Evolutionary conservation across 2,329 filamentous ascomycete species (phyloP).

Genomic region (Trichoderma pleuroti): DNA sequence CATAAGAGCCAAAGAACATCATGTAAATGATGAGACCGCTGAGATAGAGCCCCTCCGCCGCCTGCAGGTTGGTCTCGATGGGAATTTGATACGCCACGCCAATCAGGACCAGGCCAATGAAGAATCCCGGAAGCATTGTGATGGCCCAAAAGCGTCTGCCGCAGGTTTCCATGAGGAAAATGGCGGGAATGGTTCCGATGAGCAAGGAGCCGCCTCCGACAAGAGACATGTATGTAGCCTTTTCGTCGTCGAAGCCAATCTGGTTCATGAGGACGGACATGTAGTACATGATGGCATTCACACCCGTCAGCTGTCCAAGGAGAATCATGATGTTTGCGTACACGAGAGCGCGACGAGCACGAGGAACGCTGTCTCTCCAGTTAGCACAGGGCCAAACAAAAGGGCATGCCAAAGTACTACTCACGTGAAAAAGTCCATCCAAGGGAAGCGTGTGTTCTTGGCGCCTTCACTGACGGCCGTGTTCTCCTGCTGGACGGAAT

Average conservation of each 20-base stretch:
- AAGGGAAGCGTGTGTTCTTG: slow-evolving; percentile 57
- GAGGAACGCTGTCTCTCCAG: slow-evolving; percentile 44
- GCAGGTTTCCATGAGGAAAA: slow-evolving; percentile 68
- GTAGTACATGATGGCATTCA: slow-evolving; percentile 70
- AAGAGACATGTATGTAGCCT: slow-evolving; percentile 70
- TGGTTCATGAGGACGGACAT: slow-evolving; percentile 65
- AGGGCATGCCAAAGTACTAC: background rate
- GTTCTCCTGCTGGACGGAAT: slow-evolving; percentile 56
- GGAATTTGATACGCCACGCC: slow-evolving; percentile 60
- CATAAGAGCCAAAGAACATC: slow-evolving; percentile 64
- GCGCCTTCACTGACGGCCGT: slow-evolving; percentile 48
- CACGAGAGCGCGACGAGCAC: slow-evolving; percentile 61
- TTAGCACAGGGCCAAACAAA: background rate
- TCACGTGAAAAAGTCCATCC: slow-evolving; percentile 69
- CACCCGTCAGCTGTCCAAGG: slow-evolving; percentile 66
- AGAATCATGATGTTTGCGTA: slow-evolving; percentile 70
- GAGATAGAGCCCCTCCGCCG: slow-evolving; percentile 60
- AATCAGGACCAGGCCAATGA: slow-evolving; percentile 64
- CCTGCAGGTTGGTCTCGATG: slow-evolving; percentile 41
- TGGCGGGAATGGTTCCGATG: slow-evolving; percentile 64
- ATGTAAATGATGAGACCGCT: slow-evolving; percentile 66
- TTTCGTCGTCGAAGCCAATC: slow-evolving; percentile 61
- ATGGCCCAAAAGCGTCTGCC: slow-evolving; percentile 74
- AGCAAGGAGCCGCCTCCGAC: slow-evolving; percentile 67
- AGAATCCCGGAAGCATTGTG: slow-evolving; percentile 68